Evolutionary conservation across 371 early-diverging fungal genomes (phyloP).

Genomic region (Rhizomucor miehei): DNA sequence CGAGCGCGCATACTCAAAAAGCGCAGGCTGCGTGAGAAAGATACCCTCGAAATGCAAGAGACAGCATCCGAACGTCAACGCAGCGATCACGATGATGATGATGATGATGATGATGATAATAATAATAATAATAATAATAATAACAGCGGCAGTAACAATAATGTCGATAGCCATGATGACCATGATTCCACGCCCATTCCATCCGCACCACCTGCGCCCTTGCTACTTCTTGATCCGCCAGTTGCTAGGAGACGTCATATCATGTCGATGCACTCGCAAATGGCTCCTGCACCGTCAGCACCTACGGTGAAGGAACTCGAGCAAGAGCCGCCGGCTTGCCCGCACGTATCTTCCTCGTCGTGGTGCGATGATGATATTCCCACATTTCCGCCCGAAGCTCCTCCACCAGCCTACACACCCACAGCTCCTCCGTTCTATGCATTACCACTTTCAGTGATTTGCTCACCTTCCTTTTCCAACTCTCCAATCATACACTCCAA

Average conservation of each 20-base stretch:
- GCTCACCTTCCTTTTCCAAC: not conserved
- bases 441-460: not conserved
- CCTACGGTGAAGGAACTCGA: constrained; percentile 20
- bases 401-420: constrained; percentile 23
- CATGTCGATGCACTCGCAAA: constrained; percentile 8
- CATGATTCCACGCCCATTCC: constrained; percentile 2
- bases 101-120: not conserved
- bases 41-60: constrained; percentile 2
- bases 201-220: constrained; percentile 1
- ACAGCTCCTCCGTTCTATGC: constrained; percentile 14
- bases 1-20: constrained; percentile 11
- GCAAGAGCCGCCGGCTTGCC: constrained; percentile 4
- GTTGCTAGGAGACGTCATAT: constrained; percentile 2
- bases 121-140: constrained; percentile 1
- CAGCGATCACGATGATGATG: not conserved
- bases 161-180: constrained; percentile 2
- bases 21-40: not conserved
- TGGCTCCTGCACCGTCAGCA: constrained; percentile 16
- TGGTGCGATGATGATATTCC: constrained; percentile 1
- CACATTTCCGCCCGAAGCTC: constrained; percentile 5
- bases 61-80: constrained; percentile 2
- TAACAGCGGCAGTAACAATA: constrained; percentile 1
- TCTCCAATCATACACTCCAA: not conserved
- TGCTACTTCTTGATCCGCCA: not conserved
- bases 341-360: not conserved